A percentile compares a stretch with the other conserved stretches of the same genome.
phyloP scores from a whole-genome alignment of 768 basidiomycete species.

The Xerocomellus chrysenteron region DNA sequence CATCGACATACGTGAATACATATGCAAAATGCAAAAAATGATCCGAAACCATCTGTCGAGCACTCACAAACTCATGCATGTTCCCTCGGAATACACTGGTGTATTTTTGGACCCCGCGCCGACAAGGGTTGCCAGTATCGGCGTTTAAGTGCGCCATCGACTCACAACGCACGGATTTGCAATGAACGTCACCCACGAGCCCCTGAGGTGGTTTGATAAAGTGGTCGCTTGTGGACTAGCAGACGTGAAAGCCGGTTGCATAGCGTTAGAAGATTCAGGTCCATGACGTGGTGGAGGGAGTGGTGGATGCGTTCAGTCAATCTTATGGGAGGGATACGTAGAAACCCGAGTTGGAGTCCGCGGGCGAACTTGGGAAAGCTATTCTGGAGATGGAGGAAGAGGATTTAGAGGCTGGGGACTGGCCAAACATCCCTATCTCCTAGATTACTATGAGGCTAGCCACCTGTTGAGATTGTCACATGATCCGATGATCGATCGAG shows the following conservation, averaged over 20 bases:
- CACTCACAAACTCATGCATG: slow-evolving; percentile 54
- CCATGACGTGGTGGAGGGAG: slow-evolving; percentile 48
- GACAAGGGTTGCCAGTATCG: slow-evolving; percentile 92
- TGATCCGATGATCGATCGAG: no score
- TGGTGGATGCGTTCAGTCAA: slow-evolving; percentile 49
- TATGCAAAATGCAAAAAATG: slow-evolving; percentile 76
- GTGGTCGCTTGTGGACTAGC: slow-evolving; percentile 90
- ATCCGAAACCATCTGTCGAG: slow-evolving; percentile 62
- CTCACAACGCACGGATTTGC: slow-evolving; percentile 95
- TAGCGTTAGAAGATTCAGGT: slow-evolving; percentile 48
- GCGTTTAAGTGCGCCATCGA: slow-evolving; percentile 92
- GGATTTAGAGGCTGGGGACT: slow-evolving; percentile 41
- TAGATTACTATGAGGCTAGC: not conserved
- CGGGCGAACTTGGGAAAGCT: slow-evolving; percentile 47
- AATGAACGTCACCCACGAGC: slow-evolving; percentile 83
- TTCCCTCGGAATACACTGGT: slow-evolving; percentile 81
- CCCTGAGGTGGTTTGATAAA: slow-evolving; percentile 79
- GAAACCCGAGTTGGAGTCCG: slow-evolving; percentile 40
- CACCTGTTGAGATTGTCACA: no score
- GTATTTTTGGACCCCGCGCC: slow-evolving; percentile 79
- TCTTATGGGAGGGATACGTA: slow-evolving; percentile 50
- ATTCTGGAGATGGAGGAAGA: slow-evolving; percentile 49
- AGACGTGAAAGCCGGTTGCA: slow-evolving; percentile 76
- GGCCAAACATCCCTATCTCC: slow-evolving; percentile 30
- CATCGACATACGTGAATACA: slow-evolving; percentile 74